A percentile compares a stretch with the other conserved stretches of the same genome.
Evolutionary conservation across 495 filamentous ascomycete genomes (phyloP).

Genomic region (Cairneyella variabilis): DNA sequence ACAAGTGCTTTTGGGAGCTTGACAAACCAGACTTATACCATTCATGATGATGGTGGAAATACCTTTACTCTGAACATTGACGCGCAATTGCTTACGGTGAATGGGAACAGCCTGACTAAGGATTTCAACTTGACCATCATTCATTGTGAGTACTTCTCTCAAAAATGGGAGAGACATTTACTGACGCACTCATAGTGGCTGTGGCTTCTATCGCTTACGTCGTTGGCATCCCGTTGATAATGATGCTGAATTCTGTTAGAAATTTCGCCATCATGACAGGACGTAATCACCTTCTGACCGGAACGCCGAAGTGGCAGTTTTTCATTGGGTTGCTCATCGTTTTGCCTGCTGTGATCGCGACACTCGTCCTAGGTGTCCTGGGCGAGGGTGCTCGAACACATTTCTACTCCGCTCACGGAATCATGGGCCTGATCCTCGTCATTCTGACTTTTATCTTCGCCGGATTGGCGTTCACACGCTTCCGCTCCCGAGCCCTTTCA

Average conservation of each 20-base stretch:
- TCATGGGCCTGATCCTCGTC: slow-evolving; percentile 1
- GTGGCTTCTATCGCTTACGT: neutral
- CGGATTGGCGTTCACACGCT: neutral
- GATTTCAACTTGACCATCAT: neutral
- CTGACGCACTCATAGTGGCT: neutral
- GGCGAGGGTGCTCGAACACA: slow-evolving; percentile 1
- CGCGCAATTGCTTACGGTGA: neutral
- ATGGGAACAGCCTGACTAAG: neutral
- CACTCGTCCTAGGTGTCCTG: neutral
- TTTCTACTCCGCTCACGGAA: slow-evolving; percentile 5
- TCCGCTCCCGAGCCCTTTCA: neutral
- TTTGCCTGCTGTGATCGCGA: neutral
- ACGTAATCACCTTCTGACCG: neutral
- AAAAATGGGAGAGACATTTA: neutral
- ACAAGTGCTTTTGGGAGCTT: neutral
- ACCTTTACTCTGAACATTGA: slow-evolving; percentile 2
- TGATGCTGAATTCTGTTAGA: neutral
- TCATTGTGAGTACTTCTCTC: slow-evolving; percentile 3
- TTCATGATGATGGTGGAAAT: neutral
- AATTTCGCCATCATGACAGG: slow-evolving; percentile 1
- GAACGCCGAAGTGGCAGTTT: neutral
- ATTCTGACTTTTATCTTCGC: neutral
- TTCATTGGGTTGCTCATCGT: neutral
- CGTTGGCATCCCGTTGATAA: neutral
- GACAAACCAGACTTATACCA: slow-evolving; percentile 7